Conservation (phyloP, 1,139 yeast genomes). For the Suhomyces wounanorum region DNA sequence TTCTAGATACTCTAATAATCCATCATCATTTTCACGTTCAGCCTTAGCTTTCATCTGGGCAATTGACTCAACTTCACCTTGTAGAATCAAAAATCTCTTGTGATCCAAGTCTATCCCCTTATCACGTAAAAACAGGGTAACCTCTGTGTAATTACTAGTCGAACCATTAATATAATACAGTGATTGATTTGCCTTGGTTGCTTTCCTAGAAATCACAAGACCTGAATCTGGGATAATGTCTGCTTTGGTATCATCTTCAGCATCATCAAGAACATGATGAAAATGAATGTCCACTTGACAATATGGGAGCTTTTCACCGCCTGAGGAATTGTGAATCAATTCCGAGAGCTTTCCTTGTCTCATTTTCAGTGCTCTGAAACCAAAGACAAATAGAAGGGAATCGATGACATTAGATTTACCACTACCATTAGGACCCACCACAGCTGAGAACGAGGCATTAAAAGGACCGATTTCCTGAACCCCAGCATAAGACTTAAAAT, state of each 20-base stretch:
- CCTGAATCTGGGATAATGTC: slow-evolving; percentile 55
- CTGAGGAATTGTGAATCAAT: slow-evolving; percentile 84
- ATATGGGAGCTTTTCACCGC: slow-evolving; percentile 60
- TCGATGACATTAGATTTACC: slow-evolving; percentile 98
- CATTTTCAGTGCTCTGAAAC: slow-evolving; percentile 95
- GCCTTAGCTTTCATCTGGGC: slow-evolving; percentile 99
- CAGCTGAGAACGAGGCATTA: slow-evolving; percentile 90
- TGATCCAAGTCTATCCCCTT: slow-evolving; percentile 95
- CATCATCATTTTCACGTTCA: slow-evolving; percentile 89
- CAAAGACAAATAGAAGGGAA: slow-evolving; percentile 92
- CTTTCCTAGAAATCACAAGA: slow-evolving; percentile 77
- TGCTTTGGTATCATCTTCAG: slow-evolving; percentile 36
- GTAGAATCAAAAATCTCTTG: slow-evolving; percentile 88
- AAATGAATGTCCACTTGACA: slow-evolving; percentile 96
- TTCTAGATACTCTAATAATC: slow-evolving; percentile 88
- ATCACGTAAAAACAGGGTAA: slow-evolving; percentile 70
- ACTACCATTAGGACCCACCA: slow-evolving; percentile 99
- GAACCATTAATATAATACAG: slow-evolving; percentile 74
- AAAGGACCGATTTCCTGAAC: slow-evolving; percentile 94
- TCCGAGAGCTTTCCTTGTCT: slow-evolving; percentile 92
- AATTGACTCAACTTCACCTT: slow-evolving; percentile 97
- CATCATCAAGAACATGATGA: slow-evolving; percentile 69
- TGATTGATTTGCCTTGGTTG: slow-evolving; percentile 74
- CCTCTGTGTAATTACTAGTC: slow-evolving; percentile 75
- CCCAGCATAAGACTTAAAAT: slow-evolving; percentile 97